Base-by-base conservation (phyloP, 1,139 yeast genomes). In the Magnusiomyces ingens region DNA sequence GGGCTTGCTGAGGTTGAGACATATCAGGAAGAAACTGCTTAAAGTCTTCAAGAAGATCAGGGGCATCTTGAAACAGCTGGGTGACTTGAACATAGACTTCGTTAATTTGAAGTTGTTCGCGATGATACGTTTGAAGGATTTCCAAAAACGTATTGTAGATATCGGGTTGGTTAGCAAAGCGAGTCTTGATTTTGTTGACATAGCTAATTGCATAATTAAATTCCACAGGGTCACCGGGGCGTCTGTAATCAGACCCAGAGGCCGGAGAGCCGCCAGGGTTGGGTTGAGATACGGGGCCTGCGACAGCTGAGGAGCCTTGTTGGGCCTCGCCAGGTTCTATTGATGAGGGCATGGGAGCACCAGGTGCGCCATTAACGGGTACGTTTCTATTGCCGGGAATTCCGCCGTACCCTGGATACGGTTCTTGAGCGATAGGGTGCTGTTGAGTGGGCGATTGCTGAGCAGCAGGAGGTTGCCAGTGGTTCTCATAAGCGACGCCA, bases 31-130 rank as follows among this genome's bases (percentile, higher is more conserved):
- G 77, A 66, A 93, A 93, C 68, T 90, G 94, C 68, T 91, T 90
- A 71, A 93, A 93, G 67, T 94, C 99, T 62, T 89, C 96, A 60
- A 93, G 73, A 59, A 93, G 77, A 68, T 93, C 99, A 1, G 98
- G 99, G 4, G 97, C 95, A 63, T 88, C 88, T 55, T 89, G 84
- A 73, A 93, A 93, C 54, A 93, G 75, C 26, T 82, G 78, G 1
- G 97, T 88, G 1, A 93, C 97, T 67, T 93, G 97, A 55, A 89
- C 85, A 65, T 93, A 93, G 10, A 93, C 98, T 65, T 93, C 98
- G 52, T 89, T 84, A 56, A 93, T 93, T 47, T 97, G 96, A 64
- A 90, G 85, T 66, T 90, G 96, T 64, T 93, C 99, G 57, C 96
- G 81, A 73, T 93, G 98, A 68, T 93, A 93, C 42, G 97, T 91